Evolutionary conservation across 75 land plant species (phyloP).

Genomic region (Cunninghamia lanceolata): DNA sequence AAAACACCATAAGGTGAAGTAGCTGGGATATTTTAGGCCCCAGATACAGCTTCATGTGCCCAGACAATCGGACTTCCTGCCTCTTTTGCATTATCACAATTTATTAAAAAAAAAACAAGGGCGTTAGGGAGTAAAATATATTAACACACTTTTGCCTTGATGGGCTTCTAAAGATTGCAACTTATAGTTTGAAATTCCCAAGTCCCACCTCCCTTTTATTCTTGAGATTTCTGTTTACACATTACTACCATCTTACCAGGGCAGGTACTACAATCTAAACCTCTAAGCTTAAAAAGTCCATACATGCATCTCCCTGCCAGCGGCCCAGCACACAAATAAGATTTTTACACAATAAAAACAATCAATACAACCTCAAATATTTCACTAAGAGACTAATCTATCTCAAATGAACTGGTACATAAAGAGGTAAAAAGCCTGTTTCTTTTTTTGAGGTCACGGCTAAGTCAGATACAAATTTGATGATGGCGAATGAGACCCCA

Average conservation of each 20-base stretch:
- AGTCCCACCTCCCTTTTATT: not conserved
- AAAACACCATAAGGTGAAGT: no score
- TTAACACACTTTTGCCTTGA: not conserved
- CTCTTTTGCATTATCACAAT: not conserved
- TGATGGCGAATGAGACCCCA: no score
- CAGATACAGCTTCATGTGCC: no score
- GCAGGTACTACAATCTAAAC: no score
- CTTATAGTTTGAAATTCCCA: not conserved
- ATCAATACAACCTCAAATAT: not conserved
- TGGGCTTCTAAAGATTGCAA: not conserved
- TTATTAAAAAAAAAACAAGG: not conserved
- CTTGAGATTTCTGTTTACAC: no score
- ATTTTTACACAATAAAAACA: not conserved
- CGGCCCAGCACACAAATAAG: not conserved
- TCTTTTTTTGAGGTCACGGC: not conserved
- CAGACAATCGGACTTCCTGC: no score
- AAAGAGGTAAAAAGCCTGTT: not conserved
- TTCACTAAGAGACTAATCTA: not conserved
- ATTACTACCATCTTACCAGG: no score
- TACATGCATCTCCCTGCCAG: not conserved
- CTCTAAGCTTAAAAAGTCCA: no score
- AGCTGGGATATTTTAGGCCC: no score
- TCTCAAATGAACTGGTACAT: not conserved
- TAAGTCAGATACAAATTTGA: no score
- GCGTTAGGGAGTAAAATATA: not conserved